Conservation (phyloP, 495 filamentous ascomycete genomes). For the Terfezia claveryi region DNA sequence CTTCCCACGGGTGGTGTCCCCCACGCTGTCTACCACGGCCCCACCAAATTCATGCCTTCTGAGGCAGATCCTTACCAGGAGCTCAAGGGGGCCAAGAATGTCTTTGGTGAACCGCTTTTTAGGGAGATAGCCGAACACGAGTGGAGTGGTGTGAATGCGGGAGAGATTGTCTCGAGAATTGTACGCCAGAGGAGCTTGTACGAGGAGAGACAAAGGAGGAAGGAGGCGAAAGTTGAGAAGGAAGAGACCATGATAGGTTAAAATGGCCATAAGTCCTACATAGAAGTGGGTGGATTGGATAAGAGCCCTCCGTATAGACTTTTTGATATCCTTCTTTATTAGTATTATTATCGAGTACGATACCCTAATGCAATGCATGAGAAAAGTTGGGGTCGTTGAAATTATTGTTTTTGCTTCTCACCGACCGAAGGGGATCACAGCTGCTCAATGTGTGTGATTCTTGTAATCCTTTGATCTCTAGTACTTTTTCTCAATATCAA, state of each 20-base stretch:
- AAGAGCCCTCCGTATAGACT: too few species aligned
- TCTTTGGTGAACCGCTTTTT: constrained; percentile 30
- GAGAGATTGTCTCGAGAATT: constrained; percentile 76
- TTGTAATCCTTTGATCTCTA: not conserved
- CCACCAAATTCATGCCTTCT: constrained; percentile 71
- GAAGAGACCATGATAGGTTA: constrained; percentile 27
- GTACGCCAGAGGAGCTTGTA: constrained; percentile 63
- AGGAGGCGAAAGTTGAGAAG: constrained; percentile 56
- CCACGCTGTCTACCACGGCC: constrained; percentile 78
- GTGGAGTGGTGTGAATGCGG: constrained; percentile 74
- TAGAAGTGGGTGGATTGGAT: not conserved
- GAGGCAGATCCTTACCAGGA: constrained; percentile 69
- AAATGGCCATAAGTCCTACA: not conserved
- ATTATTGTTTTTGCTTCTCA: not conserved
- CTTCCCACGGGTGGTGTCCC: constrained; percentile 50
- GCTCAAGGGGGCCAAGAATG: constrained; percentile 43
- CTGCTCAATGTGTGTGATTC: not conserved
- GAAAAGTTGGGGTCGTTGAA: not conserved
- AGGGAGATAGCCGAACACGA: constrained; percentile 47
- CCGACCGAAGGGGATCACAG: not conserved
- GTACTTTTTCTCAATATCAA: not conserved
- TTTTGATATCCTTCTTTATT: not conserved
- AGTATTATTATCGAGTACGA: too few species aligned
- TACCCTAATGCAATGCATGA: too few species aligned
- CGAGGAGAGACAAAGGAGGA: constrained; percentile 72